Conservation (phyloP, 352 stramenopile species). For the Phytophthora constricta region DNA sequence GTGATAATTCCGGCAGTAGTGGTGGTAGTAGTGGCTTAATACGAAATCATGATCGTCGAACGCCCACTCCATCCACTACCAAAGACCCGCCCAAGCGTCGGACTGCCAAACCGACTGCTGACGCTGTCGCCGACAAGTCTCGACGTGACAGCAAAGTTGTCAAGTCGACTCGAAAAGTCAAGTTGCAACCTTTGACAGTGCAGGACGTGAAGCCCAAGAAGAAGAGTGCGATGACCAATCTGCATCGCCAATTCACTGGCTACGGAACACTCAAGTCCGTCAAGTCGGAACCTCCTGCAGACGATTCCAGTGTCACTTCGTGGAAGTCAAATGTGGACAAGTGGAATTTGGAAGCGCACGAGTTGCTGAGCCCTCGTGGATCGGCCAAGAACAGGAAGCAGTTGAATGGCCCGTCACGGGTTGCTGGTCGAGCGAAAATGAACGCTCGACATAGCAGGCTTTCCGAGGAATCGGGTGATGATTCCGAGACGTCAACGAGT, state of each 20-base stretch:
- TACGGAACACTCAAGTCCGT: conserved; percentile 34
- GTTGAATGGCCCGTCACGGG: conserved; percentile 15
- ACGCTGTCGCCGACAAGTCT: conserved; percentile 14
- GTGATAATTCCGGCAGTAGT: conserved; percentile 30
- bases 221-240: conserved; percentile 32
- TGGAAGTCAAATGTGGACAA: conserved; percentile 58
- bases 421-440: conserved; percentile 6
- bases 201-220: conserved; percentile 25
- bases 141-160: conserved; percentile 6
- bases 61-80: conserved; percentile 18
- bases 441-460: conserved; percentile 6
- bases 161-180: conserved; percentile 25
- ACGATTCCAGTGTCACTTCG: conserved; percentile 24
- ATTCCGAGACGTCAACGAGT: conserved; percentile 51
- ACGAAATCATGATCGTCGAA: conserved; percentile 27
- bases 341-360: conserved; percentile 40
- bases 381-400: conserved; percentile 40
- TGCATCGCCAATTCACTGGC: conserved; percentile 15
- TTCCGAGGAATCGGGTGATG: conserved; percentile 45
- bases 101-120: conserved; percentile 7
- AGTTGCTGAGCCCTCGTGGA: conserved; percentile 42
- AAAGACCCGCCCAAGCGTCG: conserved; percentile 32
- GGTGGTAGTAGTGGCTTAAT: conserved; percentile 46
- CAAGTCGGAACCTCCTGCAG: conserved; percentile 16
- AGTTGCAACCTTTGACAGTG: conserved; percentile 18